These are phyloP conservation scores for Yarrowia divulgata DNA, from an alignment of 805 yeast species.

Conservation along the genomic window DNA sequence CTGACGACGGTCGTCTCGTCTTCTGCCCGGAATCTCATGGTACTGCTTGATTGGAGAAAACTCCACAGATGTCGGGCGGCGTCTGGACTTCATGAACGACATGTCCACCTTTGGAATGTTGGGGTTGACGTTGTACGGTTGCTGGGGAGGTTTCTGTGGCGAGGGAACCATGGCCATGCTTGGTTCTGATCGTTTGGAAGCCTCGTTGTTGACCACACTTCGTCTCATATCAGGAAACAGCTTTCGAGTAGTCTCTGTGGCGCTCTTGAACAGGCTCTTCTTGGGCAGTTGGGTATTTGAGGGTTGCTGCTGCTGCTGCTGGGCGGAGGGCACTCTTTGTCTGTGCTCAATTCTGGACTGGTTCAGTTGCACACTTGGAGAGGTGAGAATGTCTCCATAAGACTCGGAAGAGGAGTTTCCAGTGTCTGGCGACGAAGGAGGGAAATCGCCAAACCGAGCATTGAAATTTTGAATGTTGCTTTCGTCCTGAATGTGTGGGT, in stretches of 20 bases:
- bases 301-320: not conserved
- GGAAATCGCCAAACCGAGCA: not conserved
- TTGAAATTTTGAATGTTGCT: not conserved
- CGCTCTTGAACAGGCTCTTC: constrained; percentile 14
- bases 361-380: constrained; percentile 14
- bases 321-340: not conserved
- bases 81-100: constrained; percentile 17
- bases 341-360: constrained; percentile 27
- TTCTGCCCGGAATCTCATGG: constrained; percentile 23
- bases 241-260: constrained; percentile 14
- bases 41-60: constrained; percentile 35
- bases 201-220: constrained; percentile 25
- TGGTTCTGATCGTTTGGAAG: not conserved
- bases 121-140: constrained; percentile 18
- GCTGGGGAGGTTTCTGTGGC: constrained; percentile 18
- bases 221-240: constrained; percentile 30
- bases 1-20: not conserved
- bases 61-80: constrained; percentile 22
- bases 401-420: constrained; percentile 3
- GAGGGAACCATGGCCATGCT: constrained; percentile 34
- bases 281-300: not conserved
- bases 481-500: constrained; percentile 17
- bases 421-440: not conserved
- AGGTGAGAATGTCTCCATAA: not conserved
- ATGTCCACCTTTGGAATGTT: constrained; percentile 27